Percentiles rank a stretch among this genome's conserved stretches.
These are phyloP conservation scores for Taxillus chinensis DNA, from an alignment of 164 flowering plant species.

Conservation along the genomic window DNA sequence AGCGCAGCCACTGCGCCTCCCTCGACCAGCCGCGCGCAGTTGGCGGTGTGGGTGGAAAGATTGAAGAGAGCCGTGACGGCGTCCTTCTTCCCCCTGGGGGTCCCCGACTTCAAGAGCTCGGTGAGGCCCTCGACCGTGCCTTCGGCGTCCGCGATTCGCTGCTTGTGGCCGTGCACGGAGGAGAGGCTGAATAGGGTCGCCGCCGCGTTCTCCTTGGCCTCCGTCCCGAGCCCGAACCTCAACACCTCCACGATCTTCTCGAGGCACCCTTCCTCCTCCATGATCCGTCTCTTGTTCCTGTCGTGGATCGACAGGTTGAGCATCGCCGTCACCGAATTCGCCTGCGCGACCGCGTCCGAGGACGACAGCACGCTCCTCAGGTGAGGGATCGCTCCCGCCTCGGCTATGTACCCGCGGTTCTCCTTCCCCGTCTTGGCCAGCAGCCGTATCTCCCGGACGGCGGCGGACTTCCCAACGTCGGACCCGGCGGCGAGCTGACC, in stretches of 20 bases:
- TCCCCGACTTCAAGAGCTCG: constrained; percentile 46
- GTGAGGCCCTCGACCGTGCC: constrained; percentile 76
- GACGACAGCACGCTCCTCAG: constrained; percentile 49
- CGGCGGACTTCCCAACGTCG: constrained; percentile 46
- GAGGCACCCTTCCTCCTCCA: constrained; percentile 75
- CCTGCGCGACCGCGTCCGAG: constrained; percentile 60
- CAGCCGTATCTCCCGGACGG: constrained; percentile 72
- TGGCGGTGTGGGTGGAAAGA: constrained; percentile 68
- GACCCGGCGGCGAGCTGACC: constrained; percentile 51
- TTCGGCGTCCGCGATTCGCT: constrained; percentile 53
- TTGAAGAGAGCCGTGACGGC: constrained; percentile 91
- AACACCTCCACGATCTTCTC: constrained; percentile 59
- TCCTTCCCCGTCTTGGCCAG: constrained; percentile 80
- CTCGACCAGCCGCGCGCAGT: constrained; percentile 53
- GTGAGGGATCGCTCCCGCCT: constrained; percentile 87
- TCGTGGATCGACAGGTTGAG: constrained; percentile 84
- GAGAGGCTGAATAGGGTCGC: constrained; percentile 95
- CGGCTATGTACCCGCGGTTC: constrained; percentile 83
- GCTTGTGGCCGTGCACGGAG: constrained; percentile 79
- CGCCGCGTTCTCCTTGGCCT: constrained; percentile 92
- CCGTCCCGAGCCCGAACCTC: constrained; percentile 54
- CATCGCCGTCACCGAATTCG: constrained; percentile 90
- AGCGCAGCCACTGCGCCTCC: constrained; percentile 61
- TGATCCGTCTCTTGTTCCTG: constrained; percentile 66
- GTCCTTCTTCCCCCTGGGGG: constrained; percentile 70